Evolutionary conservation across 2,329 filamentous ascomycete genomes (phyloP).

Genomic region (Sporothrix euskadiensis): DNA sequence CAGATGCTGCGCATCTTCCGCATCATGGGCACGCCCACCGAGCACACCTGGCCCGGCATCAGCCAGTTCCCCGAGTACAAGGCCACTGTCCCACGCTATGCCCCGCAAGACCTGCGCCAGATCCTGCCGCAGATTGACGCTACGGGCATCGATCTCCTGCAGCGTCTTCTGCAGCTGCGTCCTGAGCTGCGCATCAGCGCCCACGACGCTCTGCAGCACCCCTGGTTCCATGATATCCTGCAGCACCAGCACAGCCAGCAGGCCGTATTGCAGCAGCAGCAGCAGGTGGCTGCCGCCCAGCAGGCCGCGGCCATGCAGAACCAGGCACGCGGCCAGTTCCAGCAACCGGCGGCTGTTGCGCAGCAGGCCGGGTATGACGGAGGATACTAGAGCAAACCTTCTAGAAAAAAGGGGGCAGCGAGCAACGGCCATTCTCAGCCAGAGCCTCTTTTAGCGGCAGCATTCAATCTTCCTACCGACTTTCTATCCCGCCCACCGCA

Average conservation of each 20-base stretch:
- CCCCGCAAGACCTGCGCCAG: conserved; percentile 82
- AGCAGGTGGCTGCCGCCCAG: conserved; percentile 28
- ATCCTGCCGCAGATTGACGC: conserved; percentile 90
- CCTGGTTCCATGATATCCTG: conserved; percentile 82
- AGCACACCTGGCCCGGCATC: conserved; percentile 94
- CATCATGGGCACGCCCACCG: conserved; percentile 96
- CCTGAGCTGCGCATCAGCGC: conserved; percentile 91
- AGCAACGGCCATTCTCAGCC: neutral
- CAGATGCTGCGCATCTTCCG: conserved; percentile 97
- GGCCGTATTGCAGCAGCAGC: conserved; percentile 77
- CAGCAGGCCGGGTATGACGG: conserved; percentile 36
- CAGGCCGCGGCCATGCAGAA: conserved; percentile 33
- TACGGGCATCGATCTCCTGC: conserved; percentile 80
- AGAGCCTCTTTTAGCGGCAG: neutral
- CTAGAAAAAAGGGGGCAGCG: neutral
- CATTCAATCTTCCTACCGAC: neutral
- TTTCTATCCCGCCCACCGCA: neutral
- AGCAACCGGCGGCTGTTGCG: conserved; percentile 33
- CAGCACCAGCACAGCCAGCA: conserved; percentile 54
- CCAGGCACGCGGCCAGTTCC: conserved; percentile 34
- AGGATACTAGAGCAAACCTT: conserved; percentile 33
- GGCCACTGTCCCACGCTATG: conserved; percentile 88
- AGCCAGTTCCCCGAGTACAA: conserved; percentile 98
- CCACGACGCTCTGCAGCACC: conserved; percentile 80
- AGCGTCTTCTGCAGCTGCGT: conserved; percentile 86